Conservation (phyloP, 208 protist genomes). For the Crithidia sp. region DNA sequence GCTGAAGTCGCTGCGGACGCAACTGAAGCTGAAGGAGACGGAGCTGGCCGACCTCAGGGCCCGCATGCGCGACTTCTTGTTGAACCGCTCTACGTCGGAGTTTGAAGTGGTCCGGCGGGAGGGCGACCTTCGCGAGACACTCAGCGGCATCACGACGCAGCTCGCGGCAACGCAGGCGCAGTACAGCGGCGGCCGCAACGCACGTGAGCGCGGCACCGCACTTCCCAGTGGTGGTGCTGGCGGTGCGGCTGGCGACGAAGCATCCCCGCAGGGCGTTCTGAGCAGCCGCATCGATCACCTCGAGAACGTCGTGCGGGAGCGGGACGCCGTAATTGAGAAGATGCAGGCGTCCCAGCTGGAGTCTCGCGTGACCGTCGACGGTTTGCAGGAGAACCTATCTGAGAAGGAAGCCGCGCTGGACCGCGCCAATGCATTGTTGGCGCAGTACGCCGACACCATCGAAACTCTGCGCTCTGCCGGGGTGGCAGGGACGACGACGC, state of each 20-base stretch:
- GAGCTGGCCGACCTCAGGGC: slow-evolving; percentile 41
- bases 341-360: slow-evolving; percentile 18
- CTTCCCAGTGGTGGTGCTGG: neutral
- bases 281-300: slow-evolving; percentile 41
- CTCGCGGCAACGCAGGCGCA: slow-evolving; percentile 37
- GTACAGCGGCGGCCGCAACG: slow-evolving; percentile 1
- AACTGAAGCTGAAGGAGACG: slow-evolving; percentile 31
- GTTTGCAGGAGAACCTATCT: slow-evolving; percentile 22
- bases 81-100: slow-evolving; percentile 33
- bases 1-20: slow-evolving; percentile 32
- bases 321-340: slow-evolving; percentile 35
- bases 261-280: slow-evolving; percentile 19
- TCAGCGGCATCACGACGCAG: slow-evolving; percentile 47
- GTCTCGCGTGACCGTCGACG: slow-evolving; percentile 3
- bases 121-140: slow-evolving; percentile 42
- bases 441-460: slow-evolving; percentile 27
- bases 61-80: slow-evolving; percentile 12
- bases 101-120: slow-evolving; percentile 34
- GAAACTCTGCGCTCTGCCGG: slow-evolving; percentile 4
- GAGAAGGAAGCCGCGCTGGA: slow-evolving; percentile 22
- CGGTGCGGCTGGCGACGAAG: neutral
- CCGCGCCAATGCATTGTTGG: slow-evolving; percentile 16
- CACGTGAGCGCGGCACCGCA: neutral
- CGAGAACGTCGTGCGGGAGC: slow-evolving; percentile 28
- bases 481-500: neutral